Evolutionary conservation across 2,329 filamentous ascomycete species (phyloP).

Genomic region (Xylariomycetidae sp.): DNA sequence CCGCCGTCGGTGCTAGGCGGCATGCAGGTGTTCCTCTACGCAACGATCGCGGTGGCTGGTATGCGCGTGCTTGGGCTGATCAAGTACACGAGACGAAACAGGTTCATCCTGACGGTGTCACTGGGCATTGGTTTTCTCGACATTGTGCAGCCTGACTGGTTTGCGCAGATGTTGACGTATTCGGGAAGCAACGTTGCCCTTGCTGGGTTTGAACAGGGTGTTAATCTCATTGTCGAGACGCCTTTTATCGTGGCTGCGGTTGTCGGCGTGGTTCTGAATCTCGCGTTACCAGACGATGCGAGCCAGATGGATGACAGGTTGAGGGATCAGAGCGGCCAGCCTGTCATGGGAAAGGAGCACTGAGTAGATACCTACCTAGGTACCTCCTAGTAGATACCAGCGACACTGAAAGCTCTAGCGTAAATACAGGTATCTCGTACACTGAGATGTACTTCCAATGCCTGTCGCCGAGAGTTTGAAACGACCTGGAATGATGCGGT

Average conservation of each 20-base stretch:
- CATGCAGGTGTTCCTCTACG: constrained; percentile 60
- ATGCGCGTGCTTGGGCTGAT: constrained; percentile 59
- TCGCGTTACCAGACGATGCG: constrained; percentile 29
- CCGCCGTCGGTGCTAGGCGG: constrained; percentile 43
- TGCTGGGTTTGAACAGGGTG: constrained; percentile 33
- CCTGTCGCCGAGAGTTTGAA: too few species aligned
- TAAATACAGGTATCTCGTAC: too few species aligned
- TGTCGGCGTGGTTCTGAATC: constrained; percentile 36
- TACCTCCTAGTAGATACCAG: too few species aligned
- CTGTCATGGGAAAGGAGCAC: constrained; percentile 6
- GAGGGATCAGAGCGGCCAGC: constrained; percentile 11
- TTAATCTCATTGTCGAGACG: constrained; percentile 34
- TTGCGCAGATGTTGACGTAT: constrained; percentile 31
- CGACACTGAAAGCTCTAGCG: too few species aligned
- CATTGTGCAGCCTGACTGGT: constrained; percentile 34
- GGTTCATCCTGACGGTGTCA: constrained; percentile 59
- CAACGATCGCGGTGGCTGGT: constrained; percentile 58
- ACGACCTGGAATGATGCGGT: too few species aligned
- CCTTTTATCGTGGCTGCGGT: constrained; percentile 35
- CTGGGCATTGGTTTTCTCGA: constrained; percentile 53
- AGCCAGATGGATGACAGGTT: constrained; percentile 20
- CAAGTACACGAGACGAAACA: constrained; percentile 57
- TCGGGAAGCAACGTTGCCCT: constrained; percentile 29
- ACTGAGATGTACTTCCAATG: too few species aligned
- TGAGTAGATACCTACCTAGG: too few species aligned